A percentile compares a stretch with the other conserved stretches of the same genome.
phyloP scores from a whole-genome alignment of 1,284 basidiomycete species.

The Pascua guehoae region DNA sequence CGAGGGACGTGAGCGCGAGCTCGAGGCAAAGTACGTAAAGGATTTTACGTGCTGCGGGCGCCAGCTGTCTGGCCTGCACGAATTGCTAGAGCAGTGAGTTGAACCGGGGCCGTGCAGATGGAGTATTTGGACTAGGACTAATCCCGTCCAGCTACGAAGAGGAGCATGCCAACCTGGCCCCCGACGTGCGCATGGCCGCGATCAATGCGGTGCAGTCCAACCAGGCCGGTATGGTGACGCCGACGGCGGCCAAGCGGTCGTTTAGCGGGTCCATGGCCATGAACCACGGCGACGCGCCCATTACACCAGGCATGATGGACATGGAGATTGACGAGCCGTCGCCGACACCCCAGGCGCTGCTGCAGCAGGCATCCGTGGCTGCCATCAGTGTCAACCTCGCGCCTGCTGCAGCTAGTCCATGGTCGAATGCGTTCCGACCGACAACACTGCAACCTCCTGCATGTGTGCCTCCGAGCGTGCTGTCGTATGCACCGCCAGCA shows the following conservation, averaged over 20 bases:
- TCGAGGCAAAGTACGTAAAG: conserved; percentile 49
- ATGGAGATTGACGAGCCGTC: conserved; percentile 47
- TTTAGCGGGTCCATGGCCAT: conserved; percentile 4
- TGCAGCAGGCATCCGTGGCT: conserved; percentile 15
- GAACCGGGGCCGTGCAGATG: not conserved
- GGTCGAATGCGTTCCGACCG: conserved; percentile 35
- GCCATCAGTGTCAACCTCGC: conserved; percentile 9
- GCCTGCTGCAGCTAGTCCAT: conserved; percentile 22
- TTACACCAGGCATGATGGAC: conserved; percentile 49
- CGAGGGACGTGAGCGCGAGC: conserved; percentile 40
- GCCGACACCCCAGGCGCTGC: conserved; percentile 14
- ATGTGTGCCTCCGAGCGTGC: conserved; percentile 44
- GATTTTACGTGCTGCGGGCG: conserved; percentile 50
- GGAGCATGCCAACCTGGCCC: conserved; percentile 46
- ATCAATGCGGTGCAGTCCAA: conserved; percentile 38
- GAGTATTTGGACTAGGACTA: not conserved
- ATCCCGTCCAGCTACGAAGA: conserved; percentile 45
- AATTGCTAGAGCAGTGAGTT: conserved; percentile 50
- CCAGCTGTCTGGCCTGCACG: conserved; percentile 48
- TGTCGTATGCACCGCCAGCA: conserved; percentile 39
- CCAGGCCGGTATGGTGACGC: conserved; percentile 5
- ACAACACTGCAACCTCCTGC: conserved; percentile 19
- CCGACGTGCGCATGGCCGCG: conserved; percentile 44
- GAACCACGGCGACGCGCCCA: conserved; percentile 41
- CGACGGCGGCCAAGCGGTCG: conserved; percentile 2